Evolutionary conservation across 495 filamentous ascomycete genomes (phyloP).

Genomic region (Aspergillus kassunensis): DNA sequence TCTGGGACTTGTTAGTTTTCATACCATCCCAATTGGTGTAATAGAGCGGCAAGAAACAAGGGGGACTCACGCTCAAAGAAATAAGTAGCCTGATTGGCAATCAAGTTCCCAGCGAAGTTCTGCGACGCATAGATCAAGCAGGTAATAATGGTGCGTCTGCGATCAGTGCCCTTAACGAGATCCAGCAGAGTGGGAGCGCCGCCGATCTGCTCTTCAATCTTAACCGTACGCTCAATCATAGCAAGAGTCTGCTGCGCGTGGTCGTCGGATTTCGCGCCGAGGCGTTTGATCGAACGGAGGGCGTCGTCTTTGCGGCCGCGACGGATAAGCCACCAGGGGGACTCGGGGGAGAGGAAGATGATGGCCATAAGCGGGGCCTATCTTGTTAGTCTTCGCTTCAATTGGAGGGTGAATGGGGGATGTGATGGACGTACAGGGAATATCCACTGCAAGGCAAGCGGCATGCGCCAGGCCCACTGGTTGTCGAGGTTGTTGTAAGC

Average conservation of each 20-base stretch:
- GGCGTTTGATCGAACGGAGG: slow-evolving; percentile 56
- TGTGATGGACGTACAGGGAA: slow-evolving; percentile 46
- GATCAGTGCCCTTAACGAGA: slow-evolving; percentile 63
- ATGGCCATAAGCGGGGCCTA: slow-evolving; percentile 56
- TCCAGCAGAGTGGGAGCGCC: slow-evolving; percentile 55
- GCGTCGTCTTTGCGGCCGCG: slow-evolving; percentile 60
- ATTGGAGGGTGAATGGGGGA: too few species aligned
- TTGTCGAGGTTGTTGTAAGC: slow-evolving; percentile 26
- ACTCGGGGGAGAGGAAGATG: slow-evolving; percentile 62
- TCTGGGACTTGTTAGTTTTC: slow-evolving; percentile 23
- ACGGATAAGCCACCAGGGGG: slow-evolving; percentile 51
- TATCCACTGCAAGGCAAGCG: slow-evolving; percentile 71
- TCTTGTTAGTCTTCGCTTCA: slow-evolving; percentile 10
- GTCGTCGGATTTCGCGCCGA: slow-evolving; percentile 52
- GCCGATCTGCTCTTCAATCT: slow-evolving; percentile 55
- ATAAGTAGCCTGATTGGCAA: slow-evolving; percentile 73
- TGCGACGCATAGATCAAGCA: slow-evolving; percentile 49
- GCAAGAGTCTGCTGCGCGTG: slow-evolving; percentile 61
- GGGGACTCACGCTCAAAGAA: slow-evolving; percentile 53
- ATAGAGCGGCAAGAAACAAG: not conserved
- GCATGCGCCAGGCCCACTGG: slow-evolving; percentile 23
- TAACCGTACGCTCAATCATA: slow-evolving; percentile 71
- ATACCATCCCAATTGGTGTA: not conserved
- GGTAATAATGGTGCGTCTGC: slow-evolving; percentile 62
- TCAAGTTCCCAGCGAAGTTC: slow-evolving; percentile 52